A percentile compares a stretch with the other conserved stretches of the same genome.
phyloP scores from a whole-genome alignment of 306 rosid genomes.

The Cicer cuneatum region DNA sequence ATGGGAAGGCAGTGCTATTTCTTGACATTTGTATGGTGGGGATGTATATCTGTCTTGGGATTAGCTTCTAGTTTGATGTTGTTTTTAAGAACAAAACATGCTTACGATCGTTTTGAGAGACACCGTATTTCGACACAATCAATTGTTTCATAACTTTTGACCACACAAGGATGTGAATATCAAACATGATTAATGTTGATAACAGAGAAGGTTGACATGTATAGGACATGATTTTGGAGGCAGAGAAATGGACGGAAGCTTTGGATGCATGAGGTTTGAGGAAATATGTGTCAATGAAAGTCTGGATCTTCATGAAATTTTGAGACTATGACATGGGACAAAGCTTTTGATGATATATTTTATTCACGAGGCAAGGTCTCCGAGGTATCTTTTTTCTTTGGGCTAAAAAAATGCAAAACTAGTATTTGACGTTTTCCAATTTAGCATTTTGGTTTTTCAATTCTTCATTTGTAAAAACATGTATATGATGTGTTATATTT shows the following conservation, averaged over 20 bases:
- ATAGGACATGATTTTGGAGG: slow-evolving; percentile 38
- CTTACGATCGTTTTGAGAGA: slow-evolving; percentile 74
- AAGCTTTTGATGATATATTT: neutral
- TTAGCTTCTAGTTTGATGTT: slow-evolving; percentile 67
- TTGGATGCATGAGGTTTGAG: slow-evolving; percentile 30
- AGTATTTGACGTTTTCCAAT: neutral
- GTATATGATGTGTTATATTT: neutral
- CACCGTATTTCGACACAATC: slow-evolving; percentile 61
- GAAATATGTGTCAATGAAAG: slow-evolving; percentile 6
- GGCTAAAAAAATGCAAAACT: neutral
- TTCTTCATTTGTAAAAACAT: neutral
- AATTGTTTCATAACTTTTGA: slow-evolving; percentile 39
- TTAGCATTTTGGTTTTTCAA: neutral
- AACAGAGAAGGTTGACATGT: slow-evolving; percentile 36
- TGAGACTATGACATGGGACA: slow-evolving; percentile 3
- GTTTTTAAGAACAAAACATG: slow-evolving; percentile 83
- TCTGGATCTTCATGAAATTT: slow-evolving; percentile 28
- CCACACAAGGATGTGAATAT: neutral
- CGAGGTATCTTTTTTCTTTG: neutral
- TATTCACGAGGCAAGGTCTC: neutral
- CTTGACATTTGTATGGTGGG: slow-evolving; percentile 84
- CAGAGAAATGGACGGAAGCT: slow-evolving; percentile 31
- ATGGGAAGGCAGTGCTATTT: slow-evolving; percentile 86
- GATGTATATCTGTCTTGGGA: slow-evolving; percentile 74
- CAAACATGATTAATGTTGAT: slow-evolving; percentile 13